Evolutionary conservation across 306 rosid genomes (phyloP).

Genomic region (Pueraria montana): DNA sequence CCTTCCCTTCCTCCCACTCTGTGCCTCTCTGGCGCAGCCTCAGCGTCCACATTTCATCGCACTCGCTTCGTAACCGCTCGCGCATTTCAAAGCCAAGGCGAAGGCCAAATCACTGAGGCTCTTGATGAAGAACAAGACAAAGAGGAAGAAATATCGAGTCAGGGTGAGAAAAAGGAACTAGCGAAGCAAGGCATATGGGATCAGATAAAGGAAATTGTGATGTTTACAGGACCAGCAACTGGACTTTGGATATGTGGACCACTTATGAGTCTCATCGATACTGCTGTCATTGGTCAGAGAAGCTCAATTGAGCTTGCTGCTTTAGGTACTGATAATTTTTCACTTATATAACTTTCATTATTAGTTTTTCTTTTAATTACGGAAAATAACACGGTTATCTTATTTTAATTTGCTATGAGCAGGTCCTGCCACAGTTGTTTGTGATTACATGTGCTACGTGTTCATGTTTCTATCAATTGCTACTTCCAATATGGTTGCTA

Average conservation of each 20-base stretch:
- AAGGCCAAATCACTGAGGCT: background rate
- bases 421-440: constrained; percentile 93
- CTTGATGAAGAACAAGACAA: constrained; percentile 13
- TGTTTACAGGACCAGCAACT: constrained; percentile 80
- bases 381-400: background rate
- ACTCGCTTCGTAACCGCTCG: constrained; percentile 34
- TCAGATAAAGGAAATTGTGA: constrained; percentile 79
- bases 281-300: constrained; percentile 88
- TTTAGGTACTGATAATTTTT: constrained; percentile 54
- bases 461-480: constrained; percentile 96
- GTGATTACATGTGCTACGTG: constrained; percentile 77
- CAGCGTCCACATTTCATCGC: background rate
- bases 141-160: constrained; percentile 34
- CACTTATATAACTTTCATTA: background rate
- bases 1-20: constrained; percentile 32
- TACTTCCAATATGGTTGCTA: constrained; percentile 96
- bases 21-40: constrained; percentile 21
- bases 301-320: constrained; percentile 97
- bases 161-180: constrained; percentile 49
- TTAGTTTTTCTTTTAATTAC: background rate
- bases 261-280: constrained; percentile 88
- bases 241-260: constrained; percentile 93
- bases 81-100: constrained; percentile 31
- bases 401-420: constrained; percentile 40
- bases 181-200: constrained; percentile 62